These are phyloP conservation scores for Phytophthora hybrid DNA, from an alignment of 352 stramenopile species.

Conservation along the genomic window DNA sequence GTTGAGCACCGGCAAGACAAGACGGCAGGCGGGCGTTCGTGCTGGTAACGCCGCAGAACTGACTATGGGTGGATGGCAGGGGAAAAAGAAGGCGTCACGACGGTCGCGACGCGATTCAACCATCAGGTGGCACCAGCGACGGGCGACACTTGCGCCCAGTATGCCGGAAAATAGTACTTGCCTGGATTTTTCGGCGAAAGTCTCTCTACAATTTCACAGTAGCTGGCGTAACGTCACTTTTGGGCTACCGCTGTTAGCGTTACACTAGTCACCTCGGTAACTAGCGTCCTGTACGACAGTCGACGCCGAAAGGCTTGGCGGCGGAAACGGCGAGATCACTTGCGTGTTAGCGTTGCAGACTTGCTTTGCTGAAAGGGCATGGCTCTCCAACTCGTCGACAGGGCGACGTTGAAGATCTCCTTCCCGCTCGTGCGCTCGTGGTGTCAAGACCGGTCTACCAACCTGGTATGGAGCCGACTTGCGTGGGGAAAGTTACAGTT, in stretches of 20 bases:
- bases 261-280: neutral
- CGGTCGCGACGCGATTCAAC: slow-evolving; percentile 21
- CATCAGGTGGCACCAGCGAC: slow-evolving; percentile 5
- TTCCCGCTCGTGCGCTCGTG: slow-evolving; percentile 10
- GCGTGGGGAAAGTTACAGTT: neutral
- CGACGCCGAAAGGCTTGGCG: neutral
- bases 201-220: slow-evolving; percentile 8
- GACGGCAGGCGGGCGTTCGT: neutral
- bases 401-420: neutral
- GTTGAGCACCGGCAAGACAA: slow-evolving; percentile 1
- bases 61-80: slow-evolving; percentile 20
- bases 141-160: slow-evolving; percentile 19
- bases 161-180: slow-evolving; percentile 21
- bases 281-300: neutral
- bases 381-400: slow-evolving; percentile 1
- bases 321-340: neutral
- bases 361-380: neutral
- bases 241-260: neutral
- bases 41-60: slow-evolving; percentile 13
- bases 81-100: slow-evolving; percentile 26
- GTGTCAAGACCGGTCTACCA: neutral
- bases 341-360: neutral
- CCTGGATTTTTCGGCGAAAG: slow-evolving; percentile 27
- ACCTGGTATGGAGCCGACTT: slow-evolving; percentile 10
- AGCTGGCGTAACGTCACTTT: slow-evolving; percentile 13